These are phyloP conservation scores for Rhododendron kiyosumense DNA, from an alignment of 148 eudicot species.

Conservation along the genomic window DNA sequence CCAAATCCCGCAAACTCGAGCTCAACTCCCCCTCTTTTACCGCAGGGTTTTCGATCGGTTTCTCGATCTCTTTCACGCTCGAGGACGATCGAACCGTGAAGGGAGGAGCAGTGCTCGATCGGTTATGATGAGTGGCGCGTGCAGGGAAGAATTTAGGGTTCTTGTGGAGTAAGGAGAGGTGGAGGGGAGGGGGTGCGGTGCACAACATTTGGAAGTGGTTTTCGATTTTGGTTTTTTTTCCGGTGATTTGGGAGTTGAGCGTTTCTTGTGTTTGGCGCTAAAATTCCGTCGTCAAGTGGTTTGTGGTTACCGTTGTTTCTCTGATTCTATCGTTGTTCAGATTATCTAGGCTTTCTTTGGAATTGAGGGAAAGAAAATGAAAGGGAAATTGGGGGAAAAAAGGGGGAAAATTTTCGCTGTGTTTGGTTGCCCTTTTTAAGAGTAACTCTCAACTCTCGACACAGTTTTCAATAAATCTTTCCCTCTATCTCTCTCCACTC, in stretches of 20 bases:
- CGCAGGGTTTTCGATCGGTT: background rate
- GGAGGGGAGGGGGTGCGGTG: constrained; percentile 8
- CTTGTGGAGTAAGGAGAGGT: background rate
- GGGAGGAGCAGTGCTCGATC: background rate
- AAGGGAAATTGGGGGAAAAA: too few species aligned
- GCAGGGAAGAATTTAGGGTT: constrained; percentile 22
- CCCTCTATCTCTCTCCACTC: too few species aligned
- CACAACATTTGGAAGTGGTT: constrained; percentile 22
- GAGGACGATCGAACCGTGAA: constrained; percentile 27
- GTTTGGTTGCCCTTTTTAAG: too few species aligned
- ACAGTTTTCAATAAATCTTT: too few species aligned
- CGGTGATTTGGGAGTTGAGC: background rate
- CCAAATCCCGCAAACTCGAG: background rate
- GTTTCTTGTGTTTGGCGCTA: constrained; percentile 8
- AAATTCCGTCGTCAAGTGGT: background rate
- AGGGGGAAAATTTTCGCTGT: too few species aligned
- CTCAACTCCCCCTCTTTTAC: constrained; percentile 13
- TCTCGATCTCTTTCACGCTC: constrained; percentile 3
- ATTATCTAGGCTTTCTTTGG: too few species aligned
- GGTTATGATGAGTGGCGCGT: background rate
- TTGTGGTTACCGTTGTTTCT: background rate
- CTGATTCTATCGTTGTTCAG: background rate
- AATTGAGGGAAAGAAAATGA: too few species aligned
- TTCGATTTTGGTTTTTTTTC: background rate
- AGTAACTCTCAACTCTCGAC: too few species aligned